Percentiles rank a stretch among this genome's conserved stretches.
These are phyloP conservation scores for Edaphochlamys debaryana DNA, from an alignment of 139 green algal species.

Conservation along the genomic window DNA sequence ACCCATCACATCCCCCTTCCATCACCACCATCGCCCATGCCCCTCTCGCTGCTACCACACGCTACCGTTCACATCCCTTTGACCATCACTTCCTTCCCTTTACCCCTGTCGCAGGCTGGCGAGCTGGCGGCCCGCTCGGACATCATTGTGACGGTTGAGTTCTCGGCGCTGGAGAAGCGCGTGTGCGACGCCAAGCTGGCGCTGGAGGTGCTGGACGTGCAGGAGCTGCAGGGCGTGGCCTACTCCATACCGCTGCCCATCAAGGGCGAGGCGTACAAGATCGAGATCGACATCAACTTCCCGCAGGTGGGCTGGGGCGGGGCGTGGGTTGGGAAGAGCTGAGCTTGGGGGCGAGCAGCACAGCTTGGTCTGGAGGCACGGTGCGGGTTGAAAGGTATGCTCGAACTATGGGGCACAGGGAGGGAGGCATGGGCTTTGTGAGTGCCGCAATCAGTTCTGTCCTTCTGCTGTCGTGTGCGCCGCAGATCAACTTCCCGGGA, in stretches of 20 bases:
- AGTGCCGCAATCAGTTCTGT: too few species aligned
- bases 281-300: conserved; percentile 76
- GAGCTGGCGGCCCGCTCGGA: conserved; percentile 62
- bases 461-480: too few species aligned
- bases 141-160: conserved; percentile 65
- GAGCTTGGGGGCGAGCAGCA: too few species aligned
- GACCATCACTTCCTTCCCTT: too few species aligned
- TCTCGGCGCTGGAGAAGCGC: conserved; percentile 69
- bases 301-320: conserved; percentile 51
- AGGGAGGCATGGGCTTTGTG: too few species aligned
- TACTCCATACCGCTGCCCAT: conserved; percentile 67
- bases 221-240: conserved; percentile 60
- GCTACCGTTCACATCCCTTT: too few species aligned
- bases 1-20: neutral
- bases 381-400: neutral
- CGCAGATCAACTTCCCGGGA: conserved; percentile 43
- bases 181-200: conserved; percentile 60
- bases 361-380: neutral
- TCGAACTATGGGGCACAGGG: neutral
- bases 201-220: conserved; percentile 65
- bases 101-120: conserved; percentile 57
- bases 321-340: neutral
- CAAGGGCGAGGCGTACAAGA: conserved; percentile 81
- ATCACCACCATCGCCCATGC: too few species aligned
- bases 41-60: too few species aligned